Evolutionary conservation across 495 filamentous ascomycete species (phyloP).

Genomic region (Darksidea phi): DNA sequence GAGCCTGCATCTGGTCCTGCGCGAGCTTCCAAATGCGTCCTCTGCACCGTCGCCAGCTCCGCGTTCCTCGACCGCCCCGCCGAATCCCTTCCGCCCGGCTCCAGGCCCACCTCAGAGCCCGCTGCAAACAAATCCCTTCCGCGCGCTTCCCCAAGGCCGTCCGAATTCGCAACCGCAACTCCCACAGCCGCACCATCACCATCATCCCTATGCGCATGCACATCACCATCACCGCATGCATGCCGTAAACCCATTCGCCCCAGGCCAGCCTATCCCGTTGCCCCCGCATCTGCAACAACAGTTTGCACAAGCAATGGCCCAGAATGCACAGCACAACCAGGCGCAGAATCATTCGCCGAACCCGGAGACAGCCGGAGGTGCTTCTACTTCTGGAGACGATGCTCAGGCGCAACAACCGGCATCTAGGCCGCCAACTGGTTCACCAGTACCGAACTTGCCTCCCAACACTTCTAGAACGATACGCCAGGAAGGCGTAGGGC

Average conservation of each 20-base stretch:
- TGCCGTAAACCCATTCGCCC: conserved; percentile 13
- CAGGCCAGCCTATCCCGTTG: conserved; percentile 9
- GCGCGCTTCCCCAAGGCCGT: conserved; percentile 14
- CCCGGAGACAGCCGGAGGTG: neutral
- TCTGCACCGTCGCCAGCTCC: conserved; percentile 20
- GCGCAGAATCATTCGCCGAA: conserved; percentile 2
- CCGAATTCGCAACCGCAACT: conserved; percentile 20
- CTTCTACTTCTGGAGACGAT: conserved; percentile 12
- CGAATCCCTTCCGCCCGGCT: conserved; percentile 19
- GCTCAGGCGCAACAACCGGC: conserved; percentile 27
- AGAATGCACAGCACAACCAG: conserved; percentile 8
- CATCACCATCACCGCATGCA: conserved; percentile 13
- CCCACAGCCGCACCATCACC: conserved; percentile 16
- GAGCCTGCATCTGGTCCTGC: conserved; percentile 36
- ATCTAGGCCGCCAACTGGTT: conserved; percentile 7
- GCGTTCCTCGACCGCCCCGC: conserved; percentile 28
- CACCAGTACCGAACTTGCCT: neutral
- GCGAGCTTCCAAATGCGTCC: conserved; percentile 20
- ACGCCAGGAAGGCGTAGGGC: conserved; percentile 34
- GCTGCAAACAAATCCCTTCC: conserved; percentile 29
- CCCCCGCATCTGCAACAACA: conserved; percentile 28
- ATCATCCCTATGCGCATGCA: conserved; percentile 24
- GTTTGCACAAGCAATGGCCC: conserved; percentile 18
- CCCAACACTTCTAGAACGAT: conserved; percentile 26
- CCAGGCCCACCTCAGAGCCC: neutral